Conservation (phyloP, 768 basidiomycete species). For the Neoboletus magnificus region DNA sequence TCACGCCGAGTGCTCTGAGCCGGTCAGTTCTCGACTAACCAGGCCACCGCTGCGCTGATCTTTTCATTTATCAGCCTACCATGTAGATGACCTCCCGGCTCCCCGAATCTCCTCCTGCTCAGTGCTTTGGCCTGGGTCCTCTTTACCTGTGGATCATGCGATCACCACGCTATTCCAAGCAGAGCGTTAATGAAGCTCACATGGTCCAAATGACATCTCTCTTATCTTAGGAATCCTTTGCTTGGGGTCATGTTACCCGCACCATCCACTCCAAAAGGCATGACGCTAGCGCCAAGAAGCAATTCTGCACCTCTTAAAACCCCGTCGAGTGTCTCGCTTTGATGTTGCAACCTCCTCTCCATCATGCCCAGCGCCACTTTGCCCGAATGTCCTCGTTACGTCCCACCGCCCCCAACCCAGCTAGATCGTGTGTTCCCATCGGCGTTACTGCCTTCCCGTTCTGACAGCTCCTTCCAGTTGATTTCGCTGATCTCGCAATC, state of each 20-base stretch:
- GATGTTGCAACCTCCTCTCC: background rate
- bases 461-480: constrained; percentile 36
- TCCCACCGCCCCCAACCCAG: constrained; percentile 30
- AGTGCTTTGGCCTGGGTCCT: background rate
- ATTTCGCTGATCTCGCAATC: constrained; percentile 49
- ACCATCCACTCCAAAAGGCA: background rate
- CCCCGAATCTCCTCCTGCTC: background rate
- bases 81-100: background rate
- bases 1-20: background rate
- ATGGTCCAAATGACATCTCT: background rate
- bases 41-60: background rate
- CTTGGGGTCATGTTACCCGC: background rate
- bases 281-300: background rate
- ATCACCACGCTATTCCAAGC: background rate
- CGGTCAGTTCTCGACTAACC: background rate
- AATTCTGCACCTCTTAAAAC: background rate
- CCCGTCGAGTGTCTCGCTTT: background rate
- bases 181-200: background rate
- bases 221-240: background rate
- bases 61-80: background rate
- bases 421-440: constrained; percentile 30
- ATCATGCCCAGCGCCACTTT: constrained; percentile 30
- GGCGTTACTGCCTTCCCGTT: background rate
- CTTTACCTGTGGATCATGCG: background rate
- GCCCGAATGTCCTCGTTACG: constrained; percentile 36